Percentiles rank a stretch among this genome's conserved stretches.
Conservation (phyloP, 2,329 filamentous ascomycete species). For the Fusarium pseudograminearum region DNA sequence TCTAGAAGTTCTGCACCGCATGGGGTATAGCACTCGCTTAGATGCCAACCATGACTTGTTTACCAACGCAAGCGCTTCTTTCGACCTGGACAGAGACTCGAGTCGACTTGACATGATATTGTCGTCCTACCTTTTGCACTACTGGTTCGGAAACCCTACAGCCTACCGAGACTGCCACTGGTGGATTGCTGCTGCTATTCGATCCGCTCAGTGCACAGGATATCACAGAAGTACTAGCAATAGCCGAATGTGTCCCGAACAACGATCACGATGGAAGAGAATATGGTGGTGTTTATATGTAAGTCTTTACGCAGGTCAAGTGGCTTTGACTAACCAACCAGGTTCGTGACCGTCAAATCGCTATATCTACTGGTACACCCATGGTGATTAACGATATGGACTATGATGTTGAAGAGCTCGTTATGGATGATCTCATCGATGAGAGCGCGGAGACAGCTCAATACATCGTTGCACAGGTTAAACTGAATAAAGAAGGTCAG, state of each 20-base stretch:
- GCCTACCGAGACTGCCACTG: constrained; percentile 10
- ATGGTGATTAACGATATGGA: constrained; percentile 3
- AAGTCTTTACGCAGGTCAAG: fast-evolving
- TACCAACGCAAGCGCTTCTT: neutral
- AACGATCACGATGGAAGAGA: neutral
- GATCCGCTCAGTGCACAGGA: neutral
- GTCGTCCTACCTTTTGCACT: constrained; percentile 20
- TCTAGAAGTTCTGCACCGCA: neutral
- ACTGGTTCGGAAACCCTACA: constrained; percentile 25
- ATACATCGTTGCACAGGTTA: neutral
- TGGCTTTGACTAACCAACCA: fast-evolving
- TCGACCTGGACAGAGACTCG: neutral
- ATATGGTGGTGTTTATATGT: constrained; percentile 20
- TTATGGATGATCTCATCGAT: neutral
- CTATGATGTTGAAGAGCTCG: neutral
- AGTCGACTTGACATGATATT: neutral
- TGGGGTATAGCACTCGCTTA: constrained; percentile 6
- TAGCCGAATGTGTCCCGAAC: fast-evolving
- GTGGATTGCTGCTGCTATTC: constrained; percentile 14
- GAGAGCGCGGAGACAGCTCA: neutral
- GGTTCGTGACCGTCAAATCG: constrained; percentile 3
- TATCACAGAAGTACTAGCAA: constrained; percentile 5
- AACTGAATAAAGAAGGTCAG: neutral
- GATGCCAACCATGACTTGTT: constrained; percentile 5
- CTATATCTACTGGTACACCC: neutral